Evolutionary conservation across 768 basidiomycete genomes (phyloP).

Genomic region (Auricularia sp.): DNA sequence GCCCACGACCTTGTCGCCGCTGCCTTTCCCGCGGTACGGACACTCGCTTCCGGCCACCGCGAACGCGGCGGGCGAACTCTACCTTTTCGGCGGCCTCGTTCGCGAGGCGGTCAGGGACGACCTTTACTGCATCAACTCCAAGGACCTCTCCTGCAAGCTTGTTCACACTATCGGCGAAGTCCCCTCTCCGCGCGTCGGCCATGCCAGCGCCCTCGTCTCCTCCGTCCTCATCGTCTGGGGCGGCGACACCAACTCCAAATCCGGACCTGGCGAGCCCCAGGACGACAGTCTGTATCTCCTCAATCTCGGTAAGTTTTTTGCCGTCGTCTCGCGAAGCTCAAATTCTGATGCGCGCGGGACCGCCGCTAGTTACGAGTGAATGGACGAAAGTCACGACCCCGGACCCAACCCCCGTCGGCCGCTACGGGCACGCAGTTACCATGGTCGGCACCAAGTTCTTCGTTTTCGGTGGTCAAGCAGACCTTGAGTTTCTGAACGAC

Average conservation of each 20-base stretch:
- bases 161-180: constrained; percentile 83
- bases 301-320: constrained; percentile 67
- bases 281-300: constrained; percentile 91
- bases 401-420: constrained; percentile 69
- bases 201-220: constrained; percentile 90
- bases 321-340: background rate
- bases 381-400: constrained; percentile 84
- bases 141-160: constrained; percentile 67
- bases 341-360: background rate
- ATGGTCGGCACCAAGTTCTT: constrained; percentile 90
- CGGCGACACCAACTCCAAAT: constrained; percentile 74
- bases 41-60: constrained; percentile 79
- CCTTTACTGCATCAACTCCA: constrained; percentile 78
- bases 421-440: constrained; percentile 92
- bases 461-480: constrained; percentile 93
- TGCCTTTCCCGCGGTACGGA: constrained; percentile 94
- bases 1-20: constrained; percentile 63
- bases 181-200: constrained; percentile 87
- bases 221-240: constrained; percentile 97
- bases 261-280: constrained; percentile 58
- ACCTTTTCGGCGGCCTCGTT: constrained; percentile 94
- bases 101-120: constrained; percentile 85
- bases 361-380: constrained; percentile 67
- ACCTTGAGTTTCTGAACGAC: constrained; percentile 90
- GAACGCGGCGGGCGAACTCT: constrained; percentile 77